Base-by-base conservation (phyloP, 179 eudicot genomes). In the Amaranthus tricolor region DNA sequence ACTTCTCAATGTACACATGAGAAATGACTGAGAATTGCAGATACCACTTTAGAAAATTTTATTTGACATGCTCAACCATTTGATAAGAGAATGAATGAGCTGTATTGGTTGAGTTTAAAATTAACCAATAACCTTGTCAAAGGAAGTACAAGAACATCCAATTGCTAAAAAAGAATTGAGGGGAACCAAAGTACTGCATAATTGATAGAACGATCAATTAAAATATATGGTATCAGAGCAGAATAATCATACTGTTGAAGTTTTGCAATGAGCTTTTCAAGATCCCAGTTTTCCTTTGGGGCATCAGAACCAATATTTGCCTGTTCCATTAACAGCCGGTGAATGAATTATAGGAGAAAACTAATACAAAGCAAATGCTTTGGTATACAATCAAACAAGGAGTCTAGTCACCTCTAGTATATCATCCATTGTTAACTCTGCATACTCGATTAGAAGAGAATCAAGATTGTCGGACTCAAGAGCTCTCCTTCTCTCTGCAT, bases 371-470 rank as follows among this genome's bases (percentile, higher is more conserved):
- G 6, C 53, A 4, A 68, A 53, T 13, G 7, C 48, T 52, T 21
- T 8, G 14, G 14, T 4, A 24, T 8, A 31, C n/a, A 51, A 12
- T 44, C 17, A 71, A 65, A 52, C 70, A 59, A 17, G 31, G 24
- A 64, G 1, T 12, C 16, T 9, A 11, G 56, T 80, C 85, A 95
- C 99, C 97, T 93, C 97, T 71, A 95, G 83, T 82, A 95, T 95
- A 82, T 95, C 99, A 84, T 91, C 90, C 97, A 95, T 91, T 73
- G 99, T 95, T 79, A 95, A 72, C 81, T 95, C 99, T 70, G 99
- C 96, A 82, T 95, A 95, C 85, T 95, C 99, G 69, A 91, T 86
- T n/a, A 95, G 85, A 66, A 95, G 99, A 60, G 92, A 81, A 80
- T 93, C 95, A 47, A 95, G 97, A 83, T 82, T 83, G 62, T 85